phyloP scores from a whole-genome alignment of 306 rosid species.

The Prunus davidiana region DNA sequence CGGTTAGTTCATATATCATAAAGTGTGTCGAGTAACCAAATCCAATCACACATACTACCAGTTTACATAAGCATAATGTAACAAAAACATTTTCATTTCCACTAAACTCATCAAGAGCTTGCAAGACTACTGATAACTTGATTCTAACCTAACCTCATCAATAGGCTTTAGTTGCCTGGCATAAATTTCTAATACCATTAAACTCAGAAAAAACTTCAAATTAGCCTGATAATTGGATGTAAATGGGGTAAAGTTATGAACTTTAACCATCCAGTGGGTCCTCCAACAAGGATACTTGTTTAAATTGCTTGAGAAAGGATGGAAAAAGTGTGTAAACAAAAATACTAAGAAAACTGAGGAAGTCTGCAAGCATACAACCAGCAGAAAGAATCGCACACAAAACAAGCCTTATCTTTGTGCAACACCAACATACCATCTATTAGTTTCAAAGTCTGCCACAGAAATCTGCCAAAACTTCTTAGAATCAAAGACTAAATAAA shows the following conservation, averaged over 20 bases:
- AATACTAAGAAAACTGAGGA: background rate
- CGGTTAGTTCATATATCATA: background rate
- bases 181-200: background rate
- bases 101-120: background rate
- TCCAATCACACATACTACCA: background rate
- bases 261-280: background rate
- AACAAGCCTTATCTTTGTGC: background rate
- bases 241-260: background rate
- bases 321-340: background rate
- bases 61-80: background rate
- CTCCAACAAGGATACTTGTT: background rate
- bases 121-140: background rate
- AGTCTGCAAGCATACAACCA: background rate
- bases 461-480: background rate
- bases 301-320: background rate
- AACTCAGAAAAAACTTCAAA: background rate
- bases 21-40: background rate
- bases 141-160: background rate
- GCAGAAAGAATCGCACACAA: background rate
- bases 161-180: background rate
- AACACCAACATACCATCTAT: background rate
- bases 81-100: background rate
- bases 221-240: background rate
- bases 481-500: background rate
- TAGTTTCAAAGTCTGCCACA: background rate